Conservation (phyloP, 2,329 filamentous ascomycete genomes). For the Diplodia scrobiculata region DNA sequence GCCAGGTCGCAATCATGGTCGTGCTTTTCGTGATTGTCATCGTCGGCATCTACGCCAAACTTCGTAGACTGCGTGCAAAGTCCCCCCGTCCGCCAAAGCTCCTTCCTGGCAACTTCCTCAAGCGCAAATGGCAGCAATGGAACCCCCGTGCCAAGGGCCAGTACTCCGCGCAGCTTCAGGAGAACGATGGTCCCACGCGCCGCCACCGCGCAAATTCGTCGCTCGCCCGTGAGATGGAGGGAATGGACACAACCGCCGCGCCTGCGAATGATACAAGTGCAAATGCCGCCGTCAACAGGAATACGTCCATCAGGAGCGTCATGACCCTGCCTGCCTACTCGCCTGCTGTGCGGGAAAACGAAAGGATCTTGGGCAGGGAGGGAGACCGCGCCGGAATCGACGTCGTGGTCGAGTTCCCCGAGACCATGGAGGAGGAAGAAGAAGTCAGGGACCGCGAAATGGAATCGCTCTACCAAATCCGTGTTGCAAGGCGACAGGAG, state of each 20-base stretch:
- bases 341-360: constrained; percentile 68
- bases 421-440: constrained; percentile 78
- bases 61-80: constrained; percentile 23
- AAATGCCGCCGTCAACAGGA: constrained; percentile 55
- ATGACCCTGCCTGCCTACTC: constrained; percentile 91
- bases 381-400: constrained; percentile 92
- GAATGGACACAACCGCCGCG: constrained; percentile 22
- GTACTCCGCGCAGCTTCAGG: constrained; percentile 39
- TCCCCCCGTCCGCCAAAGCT: constrained; percentile 17
- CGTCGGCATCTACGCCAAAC: constrained; percentile 21
- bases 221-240: constrained; percentile 24
- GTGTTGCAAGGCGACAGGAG: constrained; percentile 73
- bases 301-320: constrained; percentile 86
- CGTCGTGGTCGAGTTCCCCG: constrained; percentile 81
- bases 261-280: constrained; percentile 31
- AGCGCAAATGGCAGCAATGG: constrained; percentile 41
- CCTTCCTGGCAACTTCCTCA: constrained; percentile 32
- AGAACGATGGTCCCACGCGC: constrained; percentile 30
- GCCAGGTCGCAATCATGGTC: constrained; percentile 22
- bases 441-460: constrained; percentile 81
- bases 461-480: constrained; percentile 88
- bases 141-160: constrained; percentile 36
- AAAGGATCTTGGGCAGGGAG: constrained; percentile 82
- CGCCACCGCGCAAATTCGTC: constrained; percentile 33
- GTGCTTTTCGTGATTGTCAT: constrained; percentile 22